phyloP scores from a whole-genome alignment of 2,329 filamentous ascomycete genomes.

The Penicillium rolfsii region DNA sequence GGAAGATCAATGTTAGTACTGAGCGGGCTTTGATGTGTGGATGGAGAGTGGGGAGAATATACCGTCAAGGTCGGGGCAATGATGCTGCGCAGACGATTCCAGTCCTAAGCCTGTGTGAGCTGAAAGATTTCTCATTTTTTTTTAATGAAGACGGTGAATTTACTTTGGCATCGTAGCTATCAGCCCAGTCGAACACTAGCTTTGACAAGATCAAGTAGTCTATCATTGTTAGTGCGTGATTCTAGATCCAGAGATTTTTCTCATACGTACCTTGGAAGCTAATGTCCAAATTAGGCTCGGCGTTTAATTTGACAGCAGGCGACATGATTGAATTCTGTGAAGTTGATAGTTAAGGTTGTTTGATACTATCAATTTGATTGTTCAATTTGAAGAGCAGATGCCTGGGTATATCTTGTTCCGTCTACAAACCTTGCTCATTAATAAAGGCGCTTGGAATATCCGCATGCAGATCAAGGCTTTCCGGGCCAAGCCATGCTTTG shows the following conservation, averaged over 20 bases:
- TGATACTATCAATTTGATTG: background rate
- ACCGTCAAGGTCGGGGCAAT: constrained; percentile 46
- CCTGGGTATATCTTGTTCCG: constrained; percentile 8
- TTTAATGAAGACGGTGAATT: background rate
- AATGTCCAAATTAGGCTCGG: constrained; percentile 46
- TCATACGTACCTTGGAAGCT: constrained; percentile 30
- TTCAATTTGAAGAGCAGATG: background rate
- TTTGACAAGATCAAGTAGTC: constrained; percentile 42
- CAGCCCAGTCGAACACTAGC: constrained; percentile 49
- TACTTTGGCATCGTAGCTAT: constrained; percentile 51
- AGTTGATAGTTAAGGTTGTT: background rate
- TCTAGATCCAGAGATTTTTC: background rate
- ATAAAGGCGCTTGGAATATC: background rate
- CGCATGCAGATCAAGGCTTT: constrained; percentile 4
- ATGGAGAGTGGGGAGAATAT: background rate
- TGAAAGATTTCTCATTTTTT: background rate
- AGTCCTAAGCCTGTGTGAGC: constrained; percentile 36
- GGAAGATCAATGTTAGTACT: background rate
- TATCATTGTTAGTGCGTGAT: constrained; percentile 21
- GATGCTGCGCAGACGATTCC: constrained; percentile 45
- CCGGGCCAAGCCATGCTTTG: background rate
- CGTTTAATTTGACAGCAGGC: constrained; percentile 24
- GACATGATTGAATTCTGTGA: constrained; percentile 19
- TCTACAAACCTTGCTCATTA: background rate
- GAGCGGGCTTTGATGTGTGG: background rate